Evolutionary conservation across 2,329 filamentous ascomycete species (phyloP).

Genomic region (Phaeosphaeria sp.): DNA sequence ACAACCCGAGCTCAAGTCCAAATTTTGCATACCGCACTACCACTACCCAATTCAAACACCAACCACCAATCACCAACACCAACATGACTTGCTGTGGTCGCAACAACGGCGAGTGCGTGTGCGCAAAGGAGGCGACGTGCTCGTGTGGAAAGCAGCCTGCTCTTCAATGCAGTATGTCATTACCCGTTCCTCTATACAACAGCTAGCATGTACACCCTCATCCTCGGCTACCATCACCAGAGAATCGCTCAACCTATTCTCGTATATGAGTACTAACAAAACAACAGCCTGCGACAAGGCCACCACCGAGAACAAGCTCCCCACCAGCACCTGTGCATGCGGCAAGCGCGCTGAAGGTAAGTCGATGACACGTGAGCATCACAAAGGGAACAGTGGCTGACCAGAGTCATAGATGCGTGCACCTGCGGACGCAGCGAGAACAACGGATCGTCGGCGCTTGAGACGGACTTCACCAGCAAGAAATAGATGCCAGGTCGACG

Average conservation of each 20-base stretch:
- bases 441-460: conserved; percentile 67
- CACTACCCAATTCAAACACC: conserved; percentile 10
- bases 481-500: conserved; percentile 30
- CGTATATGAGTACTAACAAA: conserved; percentile 21
- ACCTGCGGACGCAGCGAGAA: conserved; percentile 80
- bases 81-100: conserved; percentile 65
- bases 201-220: not conserved
- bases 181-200: conserved; percentile 6
- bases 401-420: conserved; percentile 56
- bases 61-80: conserved; percentile 25
- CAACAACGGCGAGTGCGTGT: conserved; percentile 63
- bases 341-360: conserved; percentile 75
- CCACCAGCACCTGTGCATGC: conserved; percentile 76
- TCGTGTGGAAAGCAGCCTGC: conserved; percentile 90
- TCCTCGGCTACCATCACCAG: too few relatives aligned
- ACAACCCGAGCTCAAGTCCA: not conserved
- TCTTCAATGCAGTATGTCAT: conserved; percentile 72
- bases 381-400: not conserved
- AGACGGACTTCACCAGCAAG: conserved; percentile 88
- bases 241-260: too few relatives aligned
- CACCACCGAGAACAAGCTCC: conserved; percentile 73
- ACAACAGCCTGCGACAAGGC: conserved; percentile 72
- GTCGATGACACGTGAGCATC: conserved; percentile 29
- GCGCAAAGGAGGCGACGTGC: conserved; percentile 70
- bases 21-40: too few relatives aligned